Evolutionary conservation across 176 grass and related monocot genomes (phyloP).

Genomic region (Oryza australiensis): DNA sequence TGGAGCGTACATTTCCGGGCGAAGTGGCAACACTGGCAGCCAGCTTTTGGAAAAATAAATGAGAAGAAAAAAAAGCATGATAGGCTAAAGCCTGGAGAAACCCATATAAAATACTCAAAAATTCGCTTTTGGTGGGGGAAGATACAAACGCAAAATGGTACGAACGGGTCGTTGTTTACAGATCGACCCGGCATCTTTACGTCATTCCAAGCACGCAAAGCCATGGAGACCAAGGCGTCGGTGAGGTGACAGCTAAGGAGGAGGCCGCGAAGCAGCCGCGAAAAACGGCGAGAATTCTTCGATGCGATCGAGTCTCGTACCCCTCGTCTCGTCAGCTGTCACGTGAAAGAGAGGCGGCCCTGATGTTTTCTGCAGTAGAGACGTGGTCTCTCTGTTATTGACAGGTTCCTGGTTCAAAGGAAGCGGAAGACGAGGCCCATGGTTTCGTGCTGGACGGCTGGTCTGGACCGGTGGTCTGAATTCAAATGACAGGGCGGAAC

Average conservation of each 20-base stretch:
- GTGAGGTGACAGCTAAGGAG: neutral
- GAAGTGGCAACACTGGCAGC: neutral
- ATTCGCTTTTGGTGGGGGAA: neutral
- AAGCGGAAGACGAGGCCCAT: neutral
- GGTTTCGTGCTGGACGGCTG: neutral
- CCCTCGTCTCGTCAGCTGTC: neutral
- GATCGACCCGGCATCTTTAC: neutral
- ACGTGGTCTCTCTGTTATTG: neutral
- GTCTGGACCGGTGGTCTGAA: neutral
- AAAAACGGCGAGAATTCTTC: neutral
- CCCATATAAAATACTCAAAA: neutral
- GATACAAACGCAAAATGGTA: neutral
- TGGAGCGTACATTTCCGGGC: neutral
- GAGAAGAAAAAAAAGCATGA: neutral
- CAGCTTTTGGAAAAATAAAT: neutral
- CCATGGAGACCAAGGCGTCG: neutral
- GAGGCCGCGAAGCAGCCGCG: conserved; percentile 29
- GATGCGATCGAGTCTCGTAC: neutral
- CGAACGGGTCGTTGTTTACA: neutral
- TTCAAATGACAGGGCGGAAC: neutral
- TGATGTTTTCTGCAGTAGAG: conserved; percentile 33
- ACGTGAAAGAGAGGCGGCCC: neutral
- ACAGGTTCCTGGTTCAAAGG: conserved; percentile 6
- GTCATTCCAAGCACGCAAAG: neutral
- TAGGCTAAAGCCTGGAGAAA: neutral